Conservation (phyloP, 768 basidiomycete genomes). For the Lactifluus volemus region DNA sequence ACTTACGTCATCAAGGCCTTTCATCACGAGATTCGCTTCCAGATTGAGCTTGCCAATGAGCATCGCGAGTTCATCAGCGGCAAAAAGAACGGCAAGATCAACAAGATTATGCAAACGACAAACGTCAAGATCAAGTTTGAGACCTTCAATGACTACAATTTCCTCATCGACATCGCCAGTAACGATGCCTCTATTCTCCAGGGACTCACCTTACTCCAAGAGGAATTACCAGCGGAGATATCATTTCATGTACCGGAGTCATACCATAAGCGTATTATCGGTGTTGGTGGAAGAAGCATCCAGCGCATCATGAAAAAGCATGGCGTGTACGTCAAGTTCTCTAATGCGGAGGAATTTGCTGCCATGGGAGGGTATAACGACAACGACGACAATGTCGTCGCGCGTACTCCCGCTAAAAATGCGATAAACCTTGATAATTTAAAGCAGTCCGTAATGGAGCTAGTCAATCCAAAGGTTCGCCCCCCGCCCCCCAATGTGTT, state of each 20-base stretch:
- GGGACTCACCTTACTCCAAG: constrained; percentile 83
- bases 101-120: constrained; percentile 98
- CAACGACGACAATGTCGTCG: constrained; percentile 97
- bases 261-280: constrained; percentile 98
- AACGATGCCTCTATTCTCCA: constrained; percentile 78
- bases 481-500: not conserved
- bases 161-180: constrained; percentile 86
- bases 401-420: constrained; percentile 97
- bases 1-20: constrained; percentile 48
- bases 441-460: constrained; percentile 94
- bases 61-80: constrained; percentile 98
- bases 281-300: constrained; percentile 94
- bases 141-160: constrained; percentile 94
- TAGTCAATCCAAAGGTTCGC: constrained; percentile 89
- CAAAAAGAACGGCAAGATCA: constrained; percentile 99
- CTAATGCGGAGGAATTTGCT: constrained; percentile 95
- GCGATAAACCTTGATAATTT: constrained; percentile 90
- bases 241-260: constrained; percentile 98
- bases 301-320: constrained; percentile 99
- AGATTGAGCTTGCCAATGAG: constrained; percentile 95
- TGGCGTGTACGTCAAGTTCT: constrained; percentile 99
- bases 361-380: constrained; percentile 91
- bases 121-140: constrained; percentile 99
- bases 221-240: constrained; percentile 96
- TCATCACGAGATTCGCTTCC: constrained; percentile 96